Percentiles rank a stretch among this genome's conserved stretches.
Conservation (phyloP, 768 basidiomycete genomes). For the Pleurotus tuber-regium region DNA sequence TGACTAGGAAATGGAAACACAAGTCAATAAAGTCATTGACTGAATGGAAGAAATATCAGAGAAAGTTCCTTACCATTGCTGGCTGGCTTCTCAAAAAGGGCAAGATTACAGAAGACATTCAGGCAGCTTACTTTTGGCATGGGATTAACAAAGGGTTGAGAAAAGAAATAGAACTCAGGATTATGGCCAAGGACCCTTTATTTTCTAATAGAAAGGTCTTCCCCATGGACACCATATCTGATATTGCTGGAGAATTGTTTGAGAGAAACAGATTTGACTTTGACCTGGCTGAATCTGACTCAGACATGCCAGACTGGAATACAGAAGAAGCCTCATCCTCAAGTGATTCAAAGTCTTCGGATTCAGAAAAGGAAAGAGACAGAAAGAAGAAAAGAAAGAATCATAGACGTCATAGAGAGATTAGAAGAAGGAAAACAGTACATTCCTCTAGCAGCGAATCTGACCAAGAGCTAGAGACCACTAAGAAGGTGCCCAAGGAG, state of each 20-base stretch:
- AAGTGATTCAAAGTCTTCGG: not conserved
- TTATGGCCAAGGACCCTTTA: not conserved
- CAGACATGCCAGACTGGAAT: conserved; percentile 9
- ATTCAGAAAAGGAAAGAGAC: not conserved
- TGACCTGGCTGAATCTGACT: conserved; percentile 11
- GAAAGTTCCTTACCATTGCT: conserved; percentile 10
- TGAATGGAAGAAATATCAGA: conserved; percentile 10
- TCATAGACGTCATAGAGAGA: too few relatives aligned
- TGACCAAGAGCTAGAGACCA: conserved; percentile 10
- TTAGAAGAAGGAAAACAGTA: not conserved
- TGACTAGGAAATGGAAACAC: not conserved
- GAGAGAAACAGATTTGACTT: conserved; percentile 10
- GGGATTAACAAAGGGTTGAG: conserved; percentile 2
- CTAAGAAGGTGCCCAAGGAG: too few relatives aligned
- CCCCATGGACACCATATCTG: not conserved
- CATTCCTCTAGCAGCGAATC: not conserved
- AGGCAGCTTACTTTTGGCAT: conserved; percentile 14
- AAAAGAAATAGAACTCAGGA: conserved; percentile 2
- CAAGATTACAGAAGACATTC: conserved; percentile 9
- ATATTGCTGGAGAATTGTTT: conserved; percentile 2
- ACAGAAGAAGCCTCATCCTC: not conserved
- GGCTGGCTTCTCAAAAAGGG: conserved; percentile 12
- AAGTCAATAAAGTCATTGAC: conserved; percentile 4
- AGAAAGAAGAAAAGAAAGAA: conserved; percentile 4
- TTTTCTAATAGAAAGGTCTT: not conserved